These are phyloP conservation scores for Kodamaea fukazawae DNA, from an alignment of 805 yeast species.

Conservation along the genomic window DNA sequence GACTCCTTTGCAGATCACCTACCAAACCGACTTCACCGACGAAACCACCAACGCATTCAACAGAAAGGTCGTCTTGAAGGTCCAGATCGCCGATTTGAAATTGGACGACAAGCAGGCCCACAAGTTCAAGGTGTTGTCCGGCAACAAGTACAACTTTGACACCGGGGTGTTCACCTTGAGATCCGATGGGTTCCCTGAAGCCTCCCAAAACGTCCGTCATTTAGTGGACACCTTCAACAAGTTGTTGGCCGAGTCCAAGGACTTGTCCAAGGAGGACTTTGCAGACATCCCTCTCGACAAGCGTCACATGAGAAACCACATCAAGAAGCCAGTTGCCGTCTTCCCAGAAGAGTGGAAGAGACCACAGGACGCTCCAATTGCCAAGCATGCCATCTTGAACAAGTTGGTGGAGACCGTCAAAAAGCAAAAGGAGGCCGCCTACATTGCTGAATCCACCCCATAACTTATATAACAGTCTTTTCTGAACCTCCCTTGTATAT, in stretches of 20 bases:
- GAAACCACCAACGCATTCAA: constrained; percentile 65
- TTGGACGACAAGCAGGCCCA: constrained; percentile 55
- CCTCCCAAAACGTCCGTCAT: constrained; percentile 82
- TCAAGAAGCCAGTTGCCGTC: constrained; percentile 33
- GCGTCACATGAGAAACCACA: constrained; percentile 56
- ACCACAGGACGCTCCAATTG: constrained; percentile 64
- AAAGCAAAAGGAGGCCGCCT: constrained; percentile 31
- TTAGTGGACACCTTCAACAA: constrained; percentile 61
- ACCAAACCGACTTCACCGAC: constrained; percentile 64
- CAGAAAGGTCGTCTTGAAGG: constrained; percentile 61
- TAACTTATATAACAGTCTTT: constrained; percentile 14
- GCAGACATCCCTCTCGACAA: constrained; percentile 79
- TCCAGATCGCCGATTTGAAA: constrained; percentile 52
- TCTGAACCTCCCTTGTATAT: background rate
- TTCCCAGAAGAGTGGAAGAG: constrained; percentile 81
- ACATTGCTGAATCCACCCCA: constrained; percentile 23
- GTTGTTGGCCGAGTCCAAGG: constrained; percentile 64
- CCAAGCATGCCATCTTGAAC: constrained; percentile 34
- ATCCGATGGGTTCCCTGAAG: constrained; percentile 63
- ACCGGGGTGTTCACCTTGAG: constrained; percentile 63
- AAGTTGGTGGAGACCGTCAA: constrained; percentile 33
- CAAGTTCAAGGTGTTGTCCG: constrained; percentile 77
- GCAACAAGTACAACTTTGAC: constrained; percentile 66
- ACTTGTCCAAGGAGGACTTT: constrained; percentile 55
- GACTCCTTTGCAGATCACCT: constrained; percentile 63